These are phyloP conservation scores for Sphaerulina populicola DNA, from an alignment of 2,329 filamentous ascomycete genomes.

Conservation along the genomic window DNA sequence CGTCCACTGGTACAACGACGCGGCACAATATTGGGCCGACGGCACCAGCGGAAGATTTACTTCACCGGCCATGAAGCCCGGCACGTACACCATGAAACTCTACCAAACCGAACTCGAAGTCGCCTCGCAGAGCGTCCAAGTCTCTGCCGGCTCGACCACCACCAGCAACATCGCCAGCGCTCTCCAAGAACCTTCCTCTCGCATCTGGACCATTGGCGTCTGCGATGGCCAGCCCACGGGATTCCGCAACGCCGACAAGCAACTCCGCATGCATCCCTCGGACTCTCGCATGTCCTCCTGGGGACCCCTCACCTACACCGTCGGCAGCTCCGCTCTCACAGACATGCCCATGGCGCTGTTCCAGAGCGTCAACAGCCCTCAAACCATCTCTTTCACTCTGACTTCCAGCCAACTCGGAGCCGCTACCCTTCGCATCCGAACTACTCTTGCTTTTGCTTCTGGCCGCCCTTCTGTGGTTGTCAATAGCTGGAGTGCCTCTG, in stretches of 20 bases:
- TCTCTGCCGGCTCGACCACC: slow-evolving; percentile 44
- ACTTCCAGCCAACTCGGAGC: background rate
- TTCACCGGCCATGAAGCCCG: slow-evolving; percentile 58
- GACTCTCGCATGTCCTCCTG: slow-evolving; percentile 27
- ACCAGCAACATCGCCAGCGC: slow-evolving; percentile 46
- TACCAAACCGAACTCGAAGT: slow-evolving; percentile 54
- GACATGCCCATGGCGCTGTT: slow-evolving; percentile 15
- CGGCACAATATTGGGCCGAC: slow-evolving; percentile 58
- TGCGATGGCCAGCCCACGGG: slow-evolving; percentile 54
- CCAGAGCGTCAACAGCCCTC: slow-evolving; percentile 11
- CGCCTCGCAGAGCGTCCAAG: slow-evolving; percentile 43
- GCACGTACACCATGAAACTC: slow-evolving; percentile 60
- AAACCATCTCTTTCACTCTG: slow-evolving; percentile 9
- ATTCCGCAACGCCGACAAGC: slow-evolving; percentile 59
- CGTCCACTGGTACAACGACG: slow-evolving; percentile 56
- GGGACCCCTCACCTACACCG: slow-evolving; percentile 8
- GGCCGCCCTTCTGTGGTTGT: slow-evolving; percentile 8
- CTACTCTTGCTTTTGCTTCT: slow-evolving; percentile 13
- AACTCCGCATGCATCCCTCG: slow-evolving; percentile 60
- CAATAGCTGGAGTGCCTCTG: slow-evolving; percentile 3
- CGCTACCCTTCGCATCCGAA: slow-evolving; percentile 12
- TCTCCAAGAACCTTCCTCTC: slow-evolving; percentile 42
- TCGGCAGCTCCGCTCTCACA: slow-evolving; percentile 2
- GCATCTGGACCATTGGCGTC: slow-evolving; percentile 55
- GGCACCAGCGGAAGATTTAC: slow-evolving; percentile 51